phyloP scores from a whole-genome alignment of 805 yeast genomes.

The Myxozyma monticola region DNA sequence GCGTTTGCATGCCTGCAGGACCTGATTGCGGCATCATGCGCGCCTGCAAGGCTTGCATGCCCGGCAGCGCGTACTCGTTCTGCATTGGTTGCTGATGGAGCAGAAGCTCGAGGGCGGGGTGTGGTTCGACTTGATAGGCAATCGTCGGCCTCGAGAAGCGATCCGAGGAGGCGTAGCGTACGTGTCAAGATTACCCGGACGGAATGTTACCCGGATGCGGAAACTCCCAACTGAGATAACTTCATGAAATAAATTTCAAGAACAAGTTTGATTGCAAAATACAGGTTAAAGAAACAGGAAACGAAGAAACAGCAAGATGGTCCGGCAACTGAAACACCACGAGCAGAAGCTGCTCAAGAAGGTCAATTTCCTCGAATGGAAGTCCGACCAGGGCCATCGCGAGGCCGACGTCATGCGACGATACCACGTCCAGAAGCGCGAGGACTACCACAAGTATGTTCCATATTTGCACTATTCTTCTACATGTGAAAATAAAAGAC shows the following conservation, averaged over 20 bases:
- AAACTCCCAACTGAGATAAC: no score
- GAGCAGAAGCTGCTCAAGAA: constrained; percentile 92
- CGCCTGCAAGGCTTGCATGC: constrained; percentile 35
- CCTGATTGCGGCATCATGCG: constrained; percentile 63
- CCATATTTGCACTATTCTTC: not conserved
- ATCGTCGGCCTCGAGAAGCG: no score
- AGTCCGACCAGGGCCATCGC: constrained; percentile 91
- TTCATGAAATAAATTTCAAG: no score
- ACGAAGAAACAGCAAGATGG: constrained; percentile 51
- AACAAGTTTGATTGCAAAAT: no score
- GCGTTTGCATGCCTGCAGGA: constrained; percentile 10
- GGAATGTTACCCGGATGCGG: no score
- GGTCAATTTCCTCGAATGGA: constrained; percentile 97
- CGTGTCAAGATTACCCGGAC: no score
- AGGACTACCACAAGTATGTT: constrained; percentile 78
- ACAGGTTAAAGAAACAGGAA: no score
- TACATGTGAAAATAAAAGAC: not conserved
- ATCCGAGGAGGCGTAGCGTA: no score
- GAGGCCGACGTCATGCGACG: constrained; percentile 96
- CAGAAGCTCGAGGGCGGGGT: no score
- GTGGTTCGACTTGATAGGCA: no score
- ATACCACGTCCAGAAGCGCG: constrained; percentile 90
- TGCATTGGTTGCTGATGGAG: no score
- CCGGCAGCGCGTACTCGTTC: constrained; percentile 17
- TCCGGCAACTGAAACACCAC: constrained; percentile 86